Percentiles rank a stretch among this genome's conserved stretches.
Evolutionary conservation across 2,329 filamentous ascomycete species (phyloP).

Genomic region (Diaporthe longicolla): DNA sequence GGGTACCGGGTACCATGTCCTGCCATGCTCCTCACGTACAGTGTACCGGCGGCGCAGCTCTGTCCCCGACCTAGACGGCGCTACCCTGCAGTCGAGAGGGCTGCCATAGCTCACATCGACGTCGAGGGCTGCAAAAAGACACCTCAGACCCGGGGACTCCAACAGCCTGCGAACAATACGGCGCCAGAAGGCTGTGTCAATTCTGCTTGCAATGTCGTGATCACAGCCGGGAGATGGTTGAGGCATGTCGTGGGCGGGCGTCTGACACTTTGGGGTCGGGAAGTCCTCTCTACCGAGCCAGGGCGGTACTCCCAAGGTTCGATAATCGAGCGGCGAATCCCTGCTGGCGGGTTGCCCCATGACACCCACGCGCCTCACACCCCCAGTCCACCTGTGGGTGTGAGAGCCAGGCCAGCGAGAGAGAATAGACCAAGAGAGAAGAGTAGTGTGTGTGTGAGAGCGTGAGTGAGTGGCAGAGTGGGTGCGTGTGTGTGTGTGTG

Average conservation of each 20-base stretch:
- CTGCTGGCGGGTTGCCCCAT: conserved; percentile 35
- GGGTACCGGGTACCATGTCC: conserved; percentile 23
- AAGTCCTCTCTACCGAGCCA: conserved; percentile 10
- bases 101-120: conserved; percentile 5
- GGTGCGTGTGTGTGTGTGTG: background rate
- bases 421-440: background rate
- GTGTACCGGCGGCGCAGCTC: conserved; percentile 12
- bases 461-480: too few relatives aligned
- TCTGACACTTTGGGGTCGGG: conserved; percentile 24
- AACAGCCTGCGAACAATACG: background rate
- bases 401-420: background rate
- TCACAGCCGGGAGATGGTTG: background rate
- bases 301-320: conserved; percentile 30
- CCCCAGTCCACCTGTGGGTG: conserved; percentile 22
- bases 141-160: background rate
- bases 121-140: conserved; percentile 15
- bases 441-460: background rate
- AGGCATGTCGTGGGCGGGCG: conserved; percentile 21
- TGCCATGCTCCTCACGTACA: background rate
- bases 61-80: conserved; percentile 16
- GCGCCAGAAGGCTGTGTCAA: conserved; percentile 8
- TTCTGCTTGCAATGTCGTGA: conserved; percentile 28
- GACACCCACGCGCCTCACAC: conserved; percentile 39
- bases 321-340: conserved; percentile 27
- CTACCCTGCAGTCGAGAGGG: conserved; percentile 3